Conservation (phyloP, 2,329 filamentous ascomycete genomes). For the Claviceps capensis region DNA sequence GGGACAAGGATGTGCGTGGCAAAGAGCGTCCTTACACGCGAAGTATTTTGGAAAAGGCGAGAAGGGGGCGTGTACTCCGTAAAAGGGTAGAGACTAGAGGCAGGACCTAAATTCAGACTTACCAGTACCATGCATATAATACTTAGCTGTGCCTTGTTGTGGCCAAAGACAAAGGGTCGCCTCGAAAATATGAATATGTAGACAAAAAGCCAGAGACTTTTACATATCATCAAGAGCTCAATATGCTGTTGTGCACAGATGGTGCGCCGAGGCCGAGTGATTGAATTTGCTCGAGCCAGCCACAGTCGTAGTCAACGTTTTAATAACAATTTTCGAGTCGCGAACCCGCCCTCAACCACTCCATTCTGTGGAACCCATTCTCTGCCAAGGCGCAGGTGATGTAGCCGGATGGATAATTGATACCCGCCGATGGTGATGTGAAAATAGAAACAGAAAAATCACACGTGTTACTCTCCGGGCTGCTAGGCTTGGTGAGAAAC, state of each 20-base stretch:
- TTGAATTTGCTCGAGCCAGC: not conserved
- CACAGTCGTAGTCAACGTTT: not conserved
- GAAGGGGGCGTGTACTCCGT: not conserved
- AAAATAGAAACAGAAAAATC: not conserved
- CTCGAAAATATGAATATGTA: too few species aligned
- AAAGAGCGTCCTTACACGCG: not conserved
- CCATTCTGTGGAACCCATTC: too few species aligned
- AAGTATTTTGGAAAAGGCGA: too few species aligned
- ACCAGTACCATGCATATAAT: not conserved
- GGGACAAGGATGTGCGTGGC: not conserved
- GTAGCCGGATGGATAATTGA: not conserved
- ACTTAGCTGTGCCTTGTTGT: not conserved
- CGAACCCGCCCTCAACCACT: not conserved
- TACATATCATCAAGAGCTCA: not conserved
- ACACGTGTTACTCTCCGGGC: not conserved
- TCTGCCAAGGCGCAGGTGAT: not conserved
- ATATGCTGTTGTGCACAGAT: not conserved
- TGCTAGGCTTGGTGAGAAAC: not conserved
- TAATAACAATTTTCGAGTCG: not conserved
- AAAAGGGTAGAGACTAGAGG: not conserved
- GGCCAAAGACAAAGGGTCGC: not conserved
- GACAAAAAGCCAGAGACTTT: not conserved
- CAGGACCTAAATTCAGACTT: not conserved
- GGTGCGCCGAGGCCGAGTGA: not conserved
- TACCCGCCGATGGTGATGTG: not conserved